Base-by-base conservation (phyloP, 768 basidiomycete genomes). In the Asterophora lycoperdoides region DNA sequence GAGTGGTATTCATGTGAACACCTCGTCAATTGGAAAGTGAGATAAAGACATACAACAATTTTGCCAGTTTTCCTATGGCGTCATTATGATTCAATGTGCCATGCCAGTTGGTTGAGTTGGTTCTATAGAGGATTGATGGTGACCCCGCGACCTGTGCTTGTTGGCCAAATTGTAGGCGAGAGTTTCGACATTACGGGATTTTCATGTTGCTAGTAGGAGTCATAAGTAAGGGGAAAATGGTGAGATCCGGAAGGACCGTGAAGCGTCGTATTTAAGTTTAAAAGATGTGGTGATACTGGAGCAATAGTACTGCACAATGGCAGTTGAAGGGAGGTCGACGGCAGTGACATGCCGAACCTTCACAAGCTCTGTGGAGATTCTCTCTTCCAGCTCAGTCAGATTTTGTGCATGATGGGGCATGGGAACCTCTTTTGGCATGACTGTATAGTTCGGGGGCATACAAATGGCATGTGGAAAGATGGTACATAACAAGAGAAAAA, bases 81-180 rank as follows among this genome's bases (percentile, higher is more conserved):
- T 79, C 38, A 87, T 3, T 6, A 3, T 3, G 23, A 6, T 44
- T 70, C 75, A 19, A 84, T 87, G 61, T 89, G 87, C 79, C 81
- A 89, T 26, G 87, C 84, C 14, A 91, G 84, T 66, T 91, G 89
- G 56, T 91, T 90, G 57, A 89, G 86, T 60, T 83, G 71, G 52
- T 89, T 87, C n/a, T n/a, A n/a, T n/a, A n/a, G n/a, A n/a, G n/a
- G n/a, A n/a, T n/a, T n/a, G n/a, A n/a, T n/a, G n/a, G n/a, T n/a
- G n/a, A n/a, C n/a, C n/a, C n/a, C n/a, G n/a, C 3, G 17, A n/a
- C 39, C 32, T 33, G n/a, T n/a, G 38, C 20, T 30, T 32, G 47
- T 5, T 33, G n/a, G 35, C 40, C 43, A 20, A 54, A 34, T n/a
- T 48, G 36, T 29, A 57, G 49, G 30, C 56, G 43, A 28, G 56